Base-by-base conservation (phyloP, 495 filamentous ascomycete species). In the Stereocaulon alpinum region DNA sequence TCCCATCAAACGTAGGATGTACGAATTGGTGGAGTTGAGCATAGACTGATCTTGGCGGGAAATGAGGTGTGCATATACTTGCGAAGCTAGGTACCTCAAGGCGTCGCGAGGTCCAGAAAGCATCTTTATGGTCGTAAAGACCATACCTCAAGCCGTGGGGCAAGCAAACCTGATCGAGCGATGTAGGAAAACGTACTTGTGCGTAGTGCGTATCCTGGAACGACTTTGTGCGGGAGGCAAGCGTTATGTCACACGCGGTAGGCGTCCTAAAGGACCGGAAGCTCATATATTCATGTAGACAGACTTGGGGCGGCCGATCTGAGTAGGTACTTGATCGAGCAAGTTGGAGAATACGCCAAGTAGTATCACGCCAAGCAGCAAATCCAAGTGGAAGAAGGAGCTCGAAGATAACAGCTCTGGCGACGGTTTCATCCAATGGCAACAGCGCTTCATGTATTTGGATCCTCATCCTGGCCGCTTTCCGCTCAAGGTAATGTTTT, bases 371-470 rank as follows among this genome's bases (percentile, higher is more conserved):
- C 59, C 80, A 81, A 0, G 63, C 65, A 20, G 69, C 63, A 10
- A 80, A 67, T 9, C 59, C 64, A 9, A 58, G 20, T 4, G 74
- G 76, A 49, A 69, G 69, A 4, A 52, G 54, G 2, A 82, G 65
- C 57, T 82, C 77, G 40, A 81, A 81, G 3, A 78, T 34, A 4
- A 73, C 61, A 1, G 61, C 62, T 47, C 71, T 70, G 0, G 65
- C 64, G 18, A 66, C 58, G 6, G 64, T 22, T 2, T 66, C 30
- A 5, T 71, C 57, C 2, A 48, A 18, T 0, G 80, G 79, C 1
- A 83, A 68, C n/a, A 71, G 71, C 56, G 73, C 61, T 61, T 82
- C 80, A 34, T 77, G 71, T 24, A 72, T 37, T 5, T 42, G 10
- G 27, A 64, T 61, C 30, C 37, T 55, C 41, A 62, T 55, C 12